Conservation (phyloP, 192 early-diverging fungal genomes). For the Linnemannia schmuckeri region DNA sequence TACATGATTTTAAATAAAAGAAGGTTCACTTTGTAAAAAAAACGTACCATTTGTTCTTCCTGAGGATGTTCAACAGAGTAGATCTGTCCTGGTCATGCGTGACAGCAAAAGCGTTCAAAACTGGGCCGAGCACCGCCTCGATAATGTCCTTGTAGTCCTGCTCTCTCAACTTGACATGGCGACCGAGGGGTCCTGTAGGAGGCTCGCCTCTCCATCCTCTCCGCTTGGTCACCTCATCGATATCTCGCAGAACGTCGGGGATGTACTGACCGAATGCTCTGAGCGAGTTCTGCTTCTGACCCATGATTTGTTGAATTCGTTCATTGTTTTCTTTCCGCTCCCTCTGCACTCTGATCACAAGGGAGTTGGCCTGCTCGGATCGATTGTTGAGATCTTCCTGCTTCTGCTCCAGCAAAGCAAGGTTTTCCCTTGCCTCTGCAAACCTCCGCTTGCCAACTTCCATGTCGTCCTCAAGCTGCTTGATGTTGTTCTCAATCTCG, state of each 20-base stretch:
- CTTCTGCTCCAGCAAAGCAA: constrained; percentile 10
- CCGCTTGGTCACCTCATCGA: constrained; percentile 60
- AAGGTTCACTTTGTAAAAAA: background rate
- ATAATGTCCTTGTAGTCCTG: constrained; percentile 70
- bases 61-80: constrained; percentile 67
- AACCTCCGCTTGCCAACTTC: constrained; percentile 47
- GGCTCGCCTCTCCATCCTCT: constrained; percentile 54
- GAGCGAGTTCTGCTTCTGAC: constrained; percentile 75
- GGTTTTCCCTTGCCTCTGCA: constrained; percentile 16
- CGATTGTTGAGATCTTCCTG: constrained; percentile 8
- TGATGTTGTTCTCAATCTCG: constrained; percentile 58
- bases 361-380: background rate
- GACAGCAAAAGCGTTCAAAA: constrained; percentile 78
- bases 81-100: constrained; percentile 73
- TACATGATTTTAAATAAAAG: background rate
- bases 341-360: constrained; percentile 18
- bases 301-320: constrained; percentile 63
- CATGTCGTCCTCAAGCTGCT: constrained; percentile 47
- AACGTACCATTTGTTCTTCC: constrained; percentile 60
- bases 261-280: constrained; percentile 80
- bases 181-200: constrained; percentile 83
- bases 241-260: constrained; percentile 70
- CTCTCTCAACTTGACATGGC: constrained; percentile 68
- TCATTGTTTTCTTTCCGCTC: constrained; percentile 28
- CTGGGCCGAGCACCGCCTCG: constrained; percentile 72